A percentile compares a stretch with the other conserved stretches of the same genome.
Conservation (phyloP, 2,329 filamentous ascomycete genomes). For the Alternaria arbusti region DNA sequence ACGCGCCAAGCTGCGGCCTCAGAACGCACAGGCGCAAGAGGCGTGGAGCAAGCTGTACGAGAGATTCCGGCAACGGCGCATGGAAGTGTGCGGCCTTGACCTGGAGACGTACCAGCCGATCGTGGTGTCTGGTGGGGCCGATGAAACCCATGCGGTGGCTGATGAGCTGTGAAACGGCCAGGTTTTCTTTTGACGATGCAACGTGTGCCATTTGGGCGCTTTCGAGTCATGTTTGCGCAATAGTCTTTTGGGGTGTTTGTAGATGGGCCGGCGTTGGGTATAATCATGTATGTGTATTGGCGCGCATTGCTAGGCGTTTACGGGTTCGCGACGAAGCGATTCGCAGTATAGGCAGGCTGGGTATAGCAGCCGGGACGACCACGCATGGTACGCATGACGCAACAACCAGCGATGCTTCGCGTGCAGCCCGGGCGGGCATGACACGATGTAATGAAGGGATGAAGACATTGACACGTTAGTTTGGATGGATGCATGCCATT, state of each 20-base stretch:
- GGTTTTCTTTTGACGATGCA: constrained; percentile 1
- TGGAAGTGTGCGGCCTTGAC: constrained; percentile 61
- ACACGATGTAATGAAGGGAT: neutral
- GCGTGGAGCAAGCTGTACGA: constrained; percentile 59
- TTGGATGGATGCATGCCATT: neutral
- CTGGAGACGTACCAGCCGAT: constrained; percentile 52
- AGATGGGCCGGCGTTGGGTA: neutral
- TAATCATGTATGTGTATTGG: constrained; percentile 1
- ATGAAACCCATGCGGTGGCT: constrained; percentile 2
- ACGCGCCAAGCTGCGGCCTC: constrained; percentile 51
- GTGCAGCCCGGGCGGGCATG: neutral
- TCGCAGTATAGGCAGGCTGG: constrained; percentile 9
- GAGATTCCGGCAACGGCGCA: constrained; percentile 56
- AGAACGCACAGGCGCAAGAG: constrained; percentile 54
- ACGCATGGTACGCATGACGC: constrained; percentile 19
- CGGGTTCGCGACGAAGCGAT: constrained; percentile 10
- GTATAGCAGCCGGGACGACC: neutral
- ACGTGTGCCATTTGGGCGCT: neutral
- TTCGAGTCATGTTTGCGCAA: neutral
- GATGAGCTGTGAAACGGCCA: constrained; percentile 17
- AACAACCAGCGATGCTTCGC: constrained; percentile 9
- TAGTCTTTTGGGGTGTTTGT: neutral
- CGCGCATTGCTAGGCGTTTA: neutral
- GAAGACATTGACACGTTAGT: neutral
- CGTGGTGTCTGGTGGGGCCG: constrained; percentile 18